Evolutionary conservation across 2,329 filamentous ascomycete genomes (phyloP).

Genomic region (Aspergillus quadrilineatus): DNA sequence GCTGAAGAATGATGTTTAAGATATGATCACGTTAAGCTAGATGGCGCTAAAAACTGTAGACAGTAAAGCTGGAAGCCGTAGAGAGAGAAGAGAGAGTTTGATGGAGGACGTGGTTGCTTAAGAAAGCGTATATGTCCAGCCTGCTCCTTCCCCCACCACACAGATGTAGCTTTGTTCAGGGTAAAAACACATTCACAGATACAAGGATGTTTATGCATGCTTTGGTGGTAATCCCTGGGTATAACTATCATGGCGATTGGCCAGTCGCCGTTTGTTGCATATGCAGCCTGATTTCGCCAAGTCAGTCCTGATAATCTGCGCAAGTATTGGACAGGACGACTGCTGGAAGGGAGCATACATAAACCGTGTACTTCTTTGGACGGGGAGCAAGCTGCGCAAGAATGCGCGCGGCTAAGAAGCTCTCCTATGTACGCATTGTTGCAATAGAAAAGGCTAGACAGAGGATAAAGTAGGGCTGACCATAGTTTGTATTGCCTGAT

Average conservation of each 20-base stretch:
- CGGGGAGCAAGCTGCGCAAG: not conserved
- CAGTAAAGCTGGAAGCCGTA: not conserved
- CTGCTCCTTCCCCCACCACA: conserved; percentile 4
- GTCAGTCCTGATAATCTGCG: not conserved
- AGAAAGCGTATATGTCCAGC: conserved; percentile 2
- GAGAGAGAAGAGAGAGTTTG: not conserved
- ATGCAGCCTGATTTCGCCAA: not conserved
- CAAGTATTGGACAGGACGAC: not conserved
- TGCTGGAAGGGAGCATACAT: not conserved
- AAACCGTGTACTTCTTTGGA: not conserved
- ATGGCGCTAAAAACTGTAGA: not conserved
- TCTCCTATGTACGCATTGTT: not conserved
- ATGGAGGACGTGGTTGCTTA: not conserved
- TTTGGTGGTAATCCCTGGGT: not conserved
- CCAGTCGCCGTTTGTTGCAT: not conserved
- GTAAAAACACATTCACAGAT: not conserved
- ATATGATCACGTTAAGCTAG: not conserved
- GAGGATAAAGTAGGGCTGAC: too few species aligned
- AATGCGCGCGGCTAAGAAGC: not conserved
- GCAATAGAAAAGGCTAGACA: too few species aligned
- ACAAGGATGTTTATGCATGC: not conserved
- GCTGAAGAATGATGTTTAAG: not conserved
- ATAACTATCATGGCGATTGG: conserved; percentile 2
- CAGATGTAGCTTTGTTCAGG: not conserved
- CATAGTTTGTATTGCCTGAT: not conserved